Evolutionary conservation across 2,329 filamentous ascomycete genomes (phyloP), one percentile per base, ranked within the genome.

Genomic region (Aspergillus sp.): DNA sequence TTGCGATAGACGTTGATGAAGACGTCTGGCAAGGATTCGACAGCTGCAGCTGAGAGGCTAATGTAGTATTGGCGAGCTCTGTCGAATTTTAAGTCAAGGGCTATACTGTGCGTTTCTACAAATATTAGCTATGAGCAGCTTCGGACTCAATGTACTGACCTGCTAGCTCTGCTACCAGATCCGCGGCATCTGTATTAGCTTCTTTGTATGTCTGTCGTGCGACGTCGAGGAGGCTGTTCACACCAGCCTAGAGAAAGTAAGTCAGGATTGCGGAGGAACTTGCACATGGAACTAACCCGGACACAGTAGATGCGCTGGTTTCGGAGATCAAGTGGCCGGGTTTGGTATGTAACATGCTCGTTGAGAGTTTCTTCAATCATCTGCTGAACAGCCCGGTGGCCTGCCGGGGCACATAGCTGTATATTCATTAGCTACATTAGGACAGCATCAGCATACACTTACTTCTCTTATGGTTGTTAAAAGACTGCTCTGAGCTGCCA

Each of bases 301-400:
- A 98, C 89, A 21, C 94, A 94, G 78, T 96, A 97, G 0, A 90
- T 91, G 64, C 94, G 84, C 72, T 98, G 94, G 63, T 97, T 96
- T 13, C 93, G 86, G 59, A 97, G 81, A 63, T 97, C 94, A 4
- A 98, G 82, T 0, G 95, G 89, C 21, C 89, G 87, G 50, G 84
- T 91, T 60, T 91, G 89, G 67, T 90, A 96, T 0, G 83, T 85
- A 0, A 92, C 91, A 71, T 97, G 91, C 8, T 90, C 85, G 64
- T 98, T 95, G 66, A 99, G 88, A 0, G 86, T 86, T 13, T 81
- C 78, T 48, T 85, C 79, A 55, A 99, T 92, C 1, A 90, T 76
- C 2, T 83, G 78, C 48, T 88, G 80, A 3, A 94, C 83, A 0
- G 82, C 80, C 17, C 80, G 78, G 5, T 89, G 84, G 15, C 87